These are phyloP conservation scores for Paradendryphiella salina DNA, from an alignment of 2,329 filamentous ascomycete genomes.

Conservation along the genomic window DNA sequence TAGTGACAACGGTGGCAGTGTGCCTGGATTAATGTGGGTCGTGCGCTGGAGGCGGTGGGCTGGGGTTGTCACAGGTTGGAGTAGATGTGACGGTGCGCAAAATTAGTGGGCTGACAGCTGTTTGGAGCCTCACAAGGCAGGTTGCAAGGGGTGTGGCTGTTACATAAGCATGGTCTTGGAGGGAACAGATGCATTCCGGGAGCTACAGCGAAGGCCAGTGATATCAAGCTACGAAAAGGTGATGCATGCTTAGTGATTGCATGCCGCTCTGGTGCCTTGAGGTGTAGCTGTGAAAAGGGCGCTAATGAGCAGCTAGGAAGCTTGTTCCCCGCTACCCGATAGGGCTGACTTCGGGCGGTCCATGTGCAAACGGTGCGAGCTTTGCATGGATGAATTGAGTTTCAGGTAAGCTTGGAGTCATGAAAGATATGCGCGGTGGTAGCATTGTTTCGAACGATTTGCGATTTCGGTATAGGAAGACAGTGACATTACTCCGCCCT, in stretches of 20 bases:
- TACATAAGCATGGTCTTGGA: conserved; percentile 10
- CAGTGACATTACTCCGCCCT: not conserved
- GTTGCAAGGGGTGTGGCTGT: conserved; percentile 4
- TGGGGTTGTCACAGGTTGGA: conserved; percentile 19
- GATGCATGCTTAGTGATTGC: conserved; percentile 16
- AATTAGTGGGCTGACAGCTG: conserved; percentile 32
- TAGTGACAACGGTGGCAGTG: conserved; percentile 6
- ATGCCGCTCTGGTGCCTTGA: conserved; percentile 17
- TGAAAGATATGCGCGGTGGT: not conserved
- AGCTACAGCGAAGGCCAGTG: not conserved
- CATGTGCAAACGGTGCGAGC: not conserved
- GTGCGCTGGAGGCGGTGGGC: conserved; percentile 24
- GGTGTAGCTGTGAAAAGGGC: conserved; percentile 10
- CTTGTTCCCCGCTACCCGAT: conserved; percentile 35
- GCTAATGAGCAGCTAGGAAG: conserved; percentile 35
- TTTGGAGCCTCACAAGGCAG: conserved; percentile 11
- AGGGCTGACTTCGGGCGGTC: conserved; percentile 11
- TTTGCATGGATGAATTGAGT: not conserved
- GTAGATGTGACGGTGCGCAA: conserved; percentile 34
- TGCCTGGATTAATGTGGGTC: conserved; percentile 31
- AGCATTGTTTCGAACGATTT: no score
- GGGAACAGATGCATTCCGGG: not conserved
- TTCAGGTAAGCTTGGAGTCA: not conserved
- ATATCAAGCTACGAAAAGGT: conserved; percentile 1
- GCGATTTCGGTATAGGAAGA: not conserved